Conservation (phyloP, 78 protist species). For the Cavenderia fasciculata region DNA sequence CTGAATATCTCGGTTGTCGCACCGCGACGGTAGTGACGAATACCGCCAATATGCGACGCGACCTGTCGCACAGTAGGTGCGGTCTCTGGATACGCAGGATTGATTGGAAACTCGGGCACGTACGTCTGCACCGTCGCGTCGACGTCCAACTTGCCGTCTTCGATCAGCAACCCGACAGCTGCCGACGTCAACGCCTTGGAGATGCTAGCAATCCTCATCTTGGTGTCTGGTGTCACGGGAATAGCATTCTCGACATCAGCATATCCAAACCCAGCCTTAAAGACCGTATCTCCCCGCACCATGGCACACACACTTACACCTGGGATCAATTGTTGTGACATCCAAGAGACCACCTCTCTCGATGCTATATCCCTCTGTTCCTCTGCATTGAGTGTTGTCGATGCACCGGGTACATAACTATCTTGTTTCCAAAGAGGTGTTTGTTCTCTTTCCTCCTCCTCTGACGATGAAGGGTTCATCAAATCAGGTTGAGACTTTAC, state of each 20-base stretch:
- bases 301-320: slow-evolving; percentile 41
- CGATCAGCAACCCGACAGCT: slow-evolving; percentile 38
- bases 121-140: slow-evolving; percentile 8
- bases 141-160: slow-evolving; percentile 6
- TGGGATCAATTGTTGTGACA: slow-evolving; percentile 14
- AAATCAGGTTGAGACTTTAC: no score
- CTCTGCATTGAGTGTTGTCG: no score
- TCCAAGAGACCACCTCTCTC: slow-evolving; percentile 53
- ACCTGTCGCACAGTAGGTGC: slow-evolving; percentile 12
- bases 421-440: no score
- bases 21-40: slow-evolving; percentile 44
- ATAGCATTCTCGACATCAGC: slow-evolving; percentile 48
- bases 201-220: slow-evolving; percentile 53
- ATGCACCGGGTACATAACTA: no score
- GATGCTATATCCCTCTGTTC: no score
- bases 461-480: no score
- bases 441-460: no score
- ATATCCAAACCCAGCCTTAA: slow-evolving; percentile 10
- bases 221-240: slow-evolving; percentile 8
- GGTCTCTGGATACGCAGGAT: slow-evolving; percentile 39
- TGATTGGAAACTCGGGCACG: slow-evolving; percentile 9
- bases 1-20: slow-evolving; percentile 2
- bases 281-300: slow-evolving; percentile 15
- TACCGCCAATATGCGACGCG: slow-evolving; percentile 69
- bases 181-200: slow-evolving; percentile 34